phyloP scores from a whole-genome alignment of 2,329 filamentous ascomycete species.

The Aureobasidium sp. region DNA sequence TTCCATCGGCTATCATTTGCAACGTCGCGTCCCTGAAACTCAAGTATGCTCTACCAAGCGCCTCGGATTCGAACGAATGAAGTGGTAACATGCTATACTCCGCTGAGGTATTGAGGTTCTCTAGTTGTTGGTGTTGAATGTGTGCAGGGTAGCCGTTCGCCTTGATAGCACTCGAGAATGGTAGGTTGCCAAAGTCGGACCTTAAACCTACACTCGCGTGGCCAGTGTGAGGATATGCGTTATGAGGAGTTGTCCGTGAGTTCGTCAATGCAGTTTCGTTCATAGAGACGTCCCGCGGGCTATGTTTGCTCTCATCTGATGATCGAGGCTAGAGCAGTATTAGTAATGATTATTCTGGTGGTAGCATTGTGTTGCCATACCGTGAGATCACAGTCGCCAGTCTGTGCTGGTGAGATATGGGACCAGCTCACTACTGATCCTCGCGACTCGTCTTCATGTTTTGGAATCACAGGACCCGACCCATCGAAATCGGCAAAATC shows the following conservation, averaged over 20 bases:
- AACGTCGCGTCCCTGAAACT: slow-evolving; percentile 4
- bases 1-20: slow-evolving; percentile 10
- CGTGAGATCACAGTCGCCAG: background rate
- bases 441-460: background rate
- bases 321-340: background rate
- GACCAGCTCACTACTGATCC: background rate
- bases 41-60: slow-evolving; percentile 3
- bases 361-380: background rate
- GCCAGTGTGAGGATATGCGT: background rate
- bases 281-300: background rate
- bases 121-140: slow-evolving; percentile 12
- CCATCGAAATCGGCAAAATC: slow-evolving; percentile 2
- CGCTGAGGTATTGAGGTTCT: background rate
- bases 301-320: background rate
- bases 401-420: slow-evolving; percentile 1
- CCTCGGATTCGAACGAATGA: background rate
- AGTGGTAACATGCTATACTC: slow-evolving; percentile 11
- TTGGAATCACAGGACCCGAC: background rate
- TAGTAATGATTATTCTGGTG: background rate
- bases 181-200: slow-evolving; percentile 8
- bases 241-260: background rate
- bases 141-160: slow-evolving; percentile 9
- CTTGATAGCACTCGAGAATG: slow-evolving; percentile 12
- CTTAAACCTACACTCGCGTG: background rate
- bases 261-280: background rate